Conservation (phyloP, 768 basidiomycete species). For the Amyloporia xantha region DNA sequence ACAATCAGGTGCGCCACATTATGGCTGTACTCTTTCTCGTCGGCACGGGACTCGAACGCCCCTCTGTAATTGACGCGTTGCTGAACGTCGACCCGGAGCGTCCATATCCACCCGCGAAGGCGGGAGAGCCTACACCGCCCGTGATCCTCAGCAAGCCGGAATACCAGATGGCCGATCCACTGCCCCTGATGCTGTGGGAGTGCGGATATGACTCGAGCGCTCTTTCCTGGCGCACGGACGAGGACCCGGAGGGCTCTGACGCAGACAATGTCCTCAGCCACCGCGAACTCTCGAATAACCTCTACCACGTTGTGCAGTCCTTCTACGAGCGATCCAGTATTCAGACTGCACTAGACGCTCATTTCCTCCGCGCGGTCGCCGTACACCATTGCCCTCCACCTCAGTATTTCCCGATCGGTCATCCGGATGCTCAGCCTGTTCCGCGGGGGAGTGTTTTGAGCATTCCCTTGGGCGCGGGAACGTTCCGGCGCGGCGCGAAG, state of each 20-base stretch:
- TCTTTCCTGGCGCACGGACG: slow-evolving; percentile 67
- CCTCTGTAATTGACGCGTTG: slow-evolving; percentile 61
- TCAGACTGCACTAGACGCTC: slow-evolving; percentile 52
- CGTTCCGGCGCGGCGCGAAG: slow-evolving; percentile 48
- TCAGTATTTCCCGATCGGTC: slow-evolving; percentile 31
- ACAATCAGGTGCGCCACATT: slow-evolving; percentile 95
- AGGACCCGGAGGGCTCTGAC: slow-evolving; percentile 27
- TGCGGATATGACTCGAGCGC: slow-evolving; percentile 66
- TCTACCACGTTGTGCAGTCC: slow-evolving; percentile 48
- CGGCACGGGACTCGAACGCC: slow-evolving; percentile 71
- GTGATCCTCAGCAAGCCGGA: slow-evolving; percentile 71
- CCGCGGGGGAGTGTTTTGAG: slow-evolving; percentile 28
- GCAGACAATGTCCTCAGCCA: slow-evolving; percentile 15
- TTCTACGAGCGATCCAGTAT: slow-evolving; percentile 57
- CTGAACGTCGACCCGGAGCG: slow-evolving; percentile 57
- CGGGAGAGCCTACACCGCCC: slow-evolving; percentile 31
- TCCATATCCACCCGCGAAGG: slow-evolving; percentile 29
- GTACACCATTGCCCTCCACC: slow-evolving; percentile 41
- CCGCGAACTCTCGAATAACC: slow-evolving; percentile 21
- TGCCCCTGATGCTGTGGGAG: slow-evolving; percentile 90
- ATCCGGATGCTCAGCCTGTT: slow-evolving; percentile 7
- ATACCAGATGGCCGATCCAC: slow-evolving; percentile 90
- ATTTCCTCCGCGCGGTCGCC: slow-evolving; percentile 56
- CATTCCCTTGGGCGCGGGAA: slow-evolving; percentile 70
- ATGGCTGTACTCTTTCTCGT: slow-evolving; percentile 88